Conservation (phyloP, 2,329 filamentous ascomycete genomes). For the Fusarium napiforme region DNA sequence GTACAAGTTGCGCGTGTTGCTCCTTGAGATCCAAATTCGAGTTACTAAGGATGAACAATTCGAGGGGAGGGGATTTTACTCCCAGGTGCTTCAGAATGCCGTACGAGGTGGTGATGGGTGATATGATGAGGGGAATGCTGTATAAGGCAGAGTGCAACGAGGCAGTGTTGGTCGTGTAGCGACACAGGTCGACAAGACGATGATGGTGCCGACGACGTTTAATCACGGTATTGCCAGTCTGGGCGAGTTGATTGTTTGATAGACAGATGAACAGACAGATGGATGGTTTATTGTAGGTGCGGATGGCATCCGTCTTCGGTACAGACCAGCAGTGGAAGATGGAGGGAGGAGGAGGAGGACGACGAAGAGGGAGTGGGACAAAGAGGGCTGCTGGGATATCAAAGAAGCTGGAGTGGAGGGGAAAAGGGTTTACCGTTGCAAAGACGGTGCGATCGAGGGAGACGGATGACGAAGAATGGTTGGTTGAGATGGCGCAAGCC, state of each 20-base stretch:
- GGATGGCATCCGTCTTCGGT: slow-evolving; percentile 31
- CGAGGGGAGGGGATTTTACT: not conserved
- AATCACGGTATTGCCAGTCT: slow-evolving; percentile 18
- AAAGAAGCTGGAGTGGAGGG: slow-evolving; percentile 38
- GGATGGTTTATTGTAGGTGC: slow-evolving; percentile 32
- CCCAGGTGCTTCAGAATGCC: slow-evolving; percentile 1
- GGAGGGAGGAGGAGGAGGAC: slow-evolving; percentile 15
- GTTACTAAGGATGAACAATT: not conserved
- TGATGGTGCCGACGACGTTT: slow-evolving; percentile 31
- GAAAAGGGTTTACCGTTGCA: slow-evolving; percentile 41
- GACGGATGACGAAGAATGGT: slow-evolving; percentile 50
- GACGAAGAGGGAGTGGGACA: slow-evolving; percentile 42
- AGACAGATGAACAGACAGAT: slow-evolving; percentile 24
- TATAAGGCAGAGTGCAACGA: slow-evolving; percentile 14
- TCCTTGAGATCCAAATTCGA: slow-evolving; percentile 10
- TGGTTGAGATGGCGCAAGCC: slow-evolving; percentile 48
- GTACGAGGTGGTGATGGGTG: slow-evolving; percentile 12
- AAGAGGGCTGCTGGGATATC: slow-evolving; percentile 38
- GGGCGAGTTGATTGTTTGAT: slow-evolving; percentile 31
- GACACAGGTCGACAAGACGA: slow-evolving; percentile 1
- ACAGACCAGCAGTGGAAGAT: not conserved
- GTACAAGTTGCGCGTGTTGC: slow-evolving; percentile 18
- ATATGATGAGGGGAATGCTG: slow-evolving; percentile 1
- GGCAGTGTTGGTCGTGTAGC: slow-evolving; percentile 13
- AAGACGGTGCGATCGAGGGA: slow-evolving; percentile 46